Percentiles rank a stretch among this genome's conserved stretches.
phyloP scores from a whole-genome alignment of 78 protist genomes.

The Thecamonas trahens region DNA sequence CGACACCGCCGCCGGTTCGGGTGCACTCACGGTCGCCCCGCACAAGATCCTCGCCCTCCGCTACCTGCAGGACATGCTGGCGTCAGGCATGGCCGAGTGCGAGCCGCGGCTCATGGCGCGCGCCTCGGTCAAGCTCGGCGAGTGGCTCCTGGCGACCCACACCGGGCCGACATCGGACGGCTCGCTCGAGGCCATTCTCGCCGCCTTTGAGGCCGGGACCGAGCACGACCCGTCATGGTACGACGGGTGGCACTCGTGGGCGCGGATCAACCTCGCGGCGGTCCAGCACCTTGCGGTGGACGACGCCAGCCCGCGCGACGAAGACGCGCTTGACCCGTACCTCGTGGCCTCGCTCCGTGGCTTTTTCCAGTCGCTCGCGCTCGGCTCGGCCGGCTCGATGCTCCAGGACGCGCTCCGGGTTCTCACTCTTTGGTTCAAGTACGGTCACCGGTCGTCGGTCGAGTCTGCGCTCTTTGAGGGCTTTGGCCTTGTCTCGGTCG shows the following conservation, averaged over 20 bases:
- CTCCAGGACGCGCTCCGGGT: constrained; percentile 82
- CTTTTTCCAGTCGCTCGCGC: constrained; percentile 82
- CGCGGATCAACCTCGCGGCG: constrained; percentile 74
- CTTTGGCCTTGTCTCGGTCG: constrained; percentile 32
- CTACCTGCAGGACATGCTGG: too few relatives aligned
- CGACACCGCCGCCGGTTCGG: too few relatives aligned
- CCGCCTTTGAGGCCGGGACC: constrained; percentile 1
- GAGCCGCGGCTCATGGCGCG: constrained; percentile 34
- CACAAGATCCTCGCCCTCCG: too few relatives aligned
- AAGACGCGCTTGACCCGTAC: constrained; percentile 1
- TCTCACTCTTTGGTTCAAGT: constrained; percentile 81
- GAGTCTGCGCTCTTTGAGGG: constrained; percentile 26
- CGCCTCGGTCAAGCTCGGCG: constrained; percentile 66
- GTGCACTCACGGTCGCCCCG: too few relatives aligned
- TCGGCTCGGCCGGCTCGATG: constrained; percentile 26
- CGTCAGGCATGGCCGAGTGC: too few relatives aligned
- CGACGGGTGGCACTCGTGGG: constrained; percentile 87
- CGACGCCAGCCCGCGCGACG: neutral
- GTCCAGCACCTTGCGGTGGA: constrained; percentile 17
- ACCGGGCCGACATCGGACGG: neutral
- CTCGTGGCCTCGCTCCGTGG: constrained; percentile 59
- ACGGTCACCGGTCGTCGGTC: constrained; percentile 31
- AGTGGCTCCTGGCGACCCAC: constrained; percentile 44
- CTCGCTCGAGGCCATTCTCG: neutral
- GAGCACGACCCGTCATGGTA: neutral